A percentile compares a stretch with the other conserved stretches of the same genome.
Evolutionary conservation across 2,329 filamentous ascomycete genomes (phyloP).

Genomic region (Fusarium sp.): DNA sequence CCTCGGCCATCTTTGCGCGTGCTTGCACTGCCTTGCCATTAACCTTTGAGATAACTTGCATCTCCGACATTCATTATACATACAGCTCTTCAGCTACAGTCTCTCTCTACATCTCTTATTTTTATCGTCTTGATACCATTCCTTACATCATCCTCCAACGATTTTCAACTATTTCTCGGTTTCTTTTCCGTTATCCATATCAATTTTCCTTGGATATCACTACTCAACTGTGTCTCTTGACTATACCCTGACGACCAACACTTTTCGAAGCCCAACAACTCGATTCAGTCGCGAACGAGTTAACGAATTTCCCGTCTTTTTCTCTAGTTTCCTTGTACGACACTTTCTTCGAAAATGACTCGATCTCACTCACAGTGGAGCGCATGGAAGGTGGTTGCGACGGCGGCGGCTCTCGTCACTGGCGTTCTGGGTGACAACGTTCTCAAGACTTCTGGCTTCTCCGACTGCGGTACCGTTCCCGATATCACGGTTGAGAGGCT

Average conservation of each 20-base stretch:
- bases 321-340: constrained; percentile 30
- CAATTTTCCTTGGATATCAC: constrained; percentile 21
- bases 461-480: constrained; percentile 65
- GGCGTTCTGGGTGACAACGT: constrained; percentile 71
- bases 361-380: constrained; percentile 44
- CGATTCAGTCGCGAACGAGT: constrained; percentile 31
- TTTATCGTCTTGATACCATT: constrained; percentile 40
- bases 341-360: constrained; percentile 46
- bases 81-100: constrained; percentile 19
- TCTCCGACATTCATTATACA: constrained; percentile 33
- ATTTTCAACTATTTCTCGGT: constrained; percentile 24
- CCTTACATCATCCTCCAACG: constrained; percentile 26
- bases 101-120: constrained; percentile 8
- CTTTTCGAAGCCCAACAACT: constrained; percentile 31
- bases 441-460: constrained; percentile 82
- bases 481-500: constrained; percentile 75
- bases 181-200: constrained; percentile 11
- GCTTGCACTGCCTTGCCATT: constrained; percentile 42
- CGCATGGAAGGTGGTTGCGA: constrained; percentile 47
- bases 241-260: constrained; percentile 33
- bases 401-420: constrained; percentile 49
- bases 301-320: constrained; percentile 40
- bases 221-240: constrained; percentile 7
- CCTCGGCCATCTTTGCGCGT: constrained; percentile 58
- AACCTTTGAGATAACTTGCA: constrained; percentile 34